These are phyloP conservation scores for Ascocoryne sarcoides DNA, from an alignment of 2,329 filamentous ascomycete genomes.

Conservation along the genomic window DNA sequence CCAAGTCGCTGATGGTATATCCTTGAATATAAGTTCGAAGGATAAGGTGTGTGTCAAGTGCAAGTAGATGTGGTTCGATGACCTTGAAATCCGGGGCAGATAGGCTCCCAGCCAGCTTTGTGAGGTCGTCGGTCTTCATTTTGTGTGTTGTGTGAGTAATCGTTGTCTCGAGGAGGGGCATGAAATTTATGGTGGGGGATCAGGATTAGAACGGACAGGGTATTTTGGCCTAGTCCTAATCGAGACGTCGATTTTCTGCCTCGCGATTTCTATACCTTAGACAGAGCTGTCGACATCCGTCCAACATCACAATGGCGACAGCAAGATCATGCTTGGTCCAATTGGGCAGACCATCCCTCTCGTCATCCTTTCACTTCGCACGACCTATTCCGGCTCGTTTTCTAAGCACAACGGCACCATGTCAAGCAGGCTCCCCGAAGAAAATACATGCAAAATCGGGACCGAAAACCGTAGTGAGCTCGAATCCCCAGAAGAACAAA, in stretches of 20 bases:
- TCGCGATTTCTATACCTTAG: too few species aligned
- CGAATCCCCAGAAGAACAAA: conserved; percentile 22
- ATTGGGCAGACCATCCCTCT: conserved; percentile 26
- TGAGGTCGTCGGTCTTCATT: conserved; percentile 51
- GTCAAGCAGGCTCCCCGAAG: conserved; percentile 12
- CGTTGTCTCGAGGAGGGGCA: conserved; percentile 8
- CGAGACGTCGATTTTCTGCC: too few species aligned
- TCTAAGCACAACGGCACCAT: conserved; percentile 18
- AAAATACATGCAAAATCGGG: conserved; percentile 17
- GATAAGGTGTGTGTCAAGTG: conserved; percentile 79
- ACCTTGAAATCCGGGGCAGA: conserved; percentile 68
- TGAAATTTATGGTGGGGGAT: conserved; percentile 15
- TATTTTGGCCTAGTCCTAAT: too few species aligned
- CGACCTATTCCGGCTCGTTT: conserved; percentile 12
- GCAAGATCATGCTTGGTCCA: conserved; percentile 26
- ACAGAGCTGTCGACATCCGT: too few species aligned
- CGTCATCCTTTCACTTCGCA: conserved; percentile 8
- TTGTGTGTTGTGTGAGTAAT: conserved; percentile 21
- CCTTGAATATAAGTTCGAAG: conserved; percentile 81
- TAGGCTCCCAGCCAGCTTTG: conserved; percentile 41
- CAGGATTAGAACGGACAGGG: too few species aligned
- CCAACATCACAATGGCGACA: conserved; percentile 26
- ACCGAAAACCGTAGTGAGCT: conserved; percentile 1
- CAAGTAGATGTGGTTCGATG: conserved; percentile 63
- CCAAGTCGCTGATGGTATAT: conserved; percentile 66